Percentiles rank a stretch among this genome's conserved stretches.
Conservation (phyloP, 345 rosid genomes). For the Triadica sebifera region DNA sequence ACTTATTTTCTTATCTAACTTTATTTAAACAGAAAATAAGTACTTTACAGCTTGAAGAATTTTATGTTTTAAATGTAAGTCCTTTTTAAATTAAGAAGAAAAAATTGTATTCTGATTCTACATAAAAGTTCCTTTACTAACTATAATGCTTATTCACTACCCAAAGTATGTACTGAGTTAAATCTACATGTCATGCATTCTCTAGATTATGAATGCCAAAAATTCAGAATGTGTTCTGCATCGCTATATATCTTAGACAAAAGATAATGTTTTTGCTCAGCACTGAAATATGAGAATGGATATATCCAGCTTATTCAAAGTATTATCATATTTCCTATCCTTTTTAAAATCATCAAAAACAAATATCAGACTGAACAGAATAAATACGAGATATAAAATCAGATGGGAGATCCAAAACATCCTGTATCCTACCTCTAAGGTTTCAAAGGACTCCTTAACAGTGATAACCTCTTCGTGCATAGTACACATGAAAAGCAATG, state of each 20-base stretch:
- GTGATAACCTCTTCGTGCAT: constrained; percentile 73
- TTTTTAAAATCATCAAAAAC: neutral
- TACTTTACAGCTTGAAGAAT: neutral
- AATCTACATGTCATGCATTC: neutral
- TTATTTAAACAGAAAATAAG: neutral
- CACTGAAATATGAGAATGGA: neutral
- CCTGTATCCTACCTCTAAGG: constrained; percentile 58
- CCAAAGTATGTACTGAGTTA: neutral
- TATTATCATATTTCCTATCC: neutral
- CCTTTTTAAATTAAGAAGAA: neutral
- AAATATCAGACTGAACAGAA: neutral
- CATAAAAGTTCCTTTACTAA: neutral
- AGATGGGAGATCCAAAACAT: constrained; percentile 20
- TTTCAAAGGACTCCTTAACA: constrained; percentile 69
- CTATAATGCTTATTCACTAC: too few species aligned
- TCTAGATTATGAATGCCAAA: neutral
- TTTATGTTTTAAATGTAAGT: neutral
- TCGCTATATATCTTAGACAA: neutral
- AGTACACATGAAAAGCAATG: constrained; percentile 79
- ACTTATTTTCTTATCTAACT: neutral
- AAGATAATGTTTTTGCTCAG: neutral
- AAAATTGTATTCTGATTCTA: neutral
- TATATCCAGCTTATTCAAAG: neutral
- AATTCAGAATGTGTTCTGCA: neutral
- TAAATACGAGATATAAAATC: constrained; percentile 8